Evolutionary conservation across 2,329 filamentous ascomycete species (phyloP), one percentile per base, ranked within the genome.

Genomic region (Leptoxyphium fumago): DNA sequence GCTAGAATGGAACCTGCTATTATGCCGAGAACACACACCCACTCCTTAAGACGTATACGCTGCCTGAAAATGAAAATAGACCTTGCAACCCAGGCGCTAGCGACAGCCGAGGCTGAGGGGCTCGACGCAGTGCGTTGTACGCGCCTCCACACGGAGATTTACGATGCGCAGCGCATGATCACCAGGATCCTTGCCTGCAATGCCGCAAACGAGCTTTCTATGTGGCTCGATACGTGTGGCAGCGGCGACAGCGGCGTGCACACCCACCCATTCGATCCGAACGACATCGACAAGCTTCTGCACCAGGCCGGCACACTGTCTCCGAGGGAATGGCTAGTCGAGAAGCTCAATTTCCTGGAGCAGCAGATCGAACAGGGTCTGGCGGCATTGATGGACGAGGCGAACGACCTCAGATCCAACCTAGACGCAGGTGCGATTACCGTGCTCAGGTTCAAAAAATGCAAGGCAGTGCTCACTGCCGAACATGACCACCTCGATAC

Each of bases 301-400:
- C 11, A 5, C 32, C 32, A 36, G 32, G 32, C 32, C 13, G 32
- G 15, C 15, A 36, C 32, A 15, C 11, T 9, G 32, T 4, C 11
- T 15, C 32, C 32, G 3, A 36, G 32, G 4, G 32, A 36, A 15
- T 36, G 32, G 32, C 5, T 36, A 3, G 15, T 36, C 3, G 32
- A 36, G 32, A 36, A 9, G 32, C 15, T 13, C 15, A 36, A 15
- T 13, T 5, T 36, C 32, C 30, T 59, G 41, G 57, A 60, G 46
- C 49, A 41, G 21, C 41, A 47, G 42, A 46, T 58, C 13, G 57
- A 58, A 46, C 47, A 52, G 29, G 57, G 56, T 1, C 48, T 50
- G 44, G 50, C 45, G 11, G 46, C 47, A 17, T 11, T 54, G 38
- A 32, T 54, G 44, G 47, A 52, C 8, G 51, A 56, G 32, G 53